Base-by-base conservation (phyloP, 1,284 basidiomycete species). In the Cryptococcus sp. region DNA sequence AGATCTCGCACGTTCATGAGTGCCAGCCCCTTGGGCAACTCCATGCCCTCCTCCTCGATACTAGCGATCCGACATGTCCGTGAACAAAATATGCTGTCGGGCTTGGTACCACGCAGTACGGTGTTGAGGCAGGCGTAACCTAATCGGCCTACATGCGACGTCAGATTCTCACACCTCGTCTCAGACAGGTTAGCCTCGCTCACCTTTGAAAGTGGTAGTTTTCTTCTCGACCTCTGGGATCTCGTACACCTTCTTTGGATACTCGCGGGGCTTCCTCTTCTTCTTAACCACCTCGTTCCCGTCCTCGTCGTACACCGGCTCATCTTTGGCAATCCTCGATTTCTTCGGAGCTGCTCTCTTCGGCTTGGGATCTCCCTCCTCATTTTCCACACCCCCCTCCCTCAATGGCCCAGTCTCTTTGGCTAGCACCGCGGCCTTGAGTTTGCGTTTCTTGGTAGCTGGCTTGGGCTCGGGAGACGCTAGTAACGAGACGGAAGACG, bases 31-130 rank as follows among this genome's bases (percentile, higher is more conserved):
- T 89, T 90, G 23, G 86, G 85, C 76, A 85, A 87, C 3, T 88
- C 86, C 52, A 89, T 80, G 4, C 91, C 90, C 62, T 90, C 87
- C 68, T 91, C 89, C 63, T 84, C 82, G 52, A 93, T 84, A 46
- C 87, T 87, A 48, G 87, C 85, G 44, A 91, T 85, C 46, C 88
- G 84, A 56, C 76, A 78, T 2, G 79, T 91, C 58, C 88, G 79
- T 62, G 80, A 81, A 57, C 82, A 85, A 77, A 62, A 66, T 35
- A 65, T 61, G 28, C 61, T 57, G 18, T 63, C 62, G 4, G 62
- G 62, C 42, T 64, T 61, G 3, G 48, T 55, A 12, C 44, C 42
- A 44, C 59, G 23, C 18, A 62, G 39, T n/a, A 68, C 61, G 2
- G 61, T 64, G 55, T 65, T 69, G 28, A 64, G 33, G 56, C 75